phyloP scores from a whole-genome alignment of 805 yeast genomes.

The Metschnikowia matae region DNA sequence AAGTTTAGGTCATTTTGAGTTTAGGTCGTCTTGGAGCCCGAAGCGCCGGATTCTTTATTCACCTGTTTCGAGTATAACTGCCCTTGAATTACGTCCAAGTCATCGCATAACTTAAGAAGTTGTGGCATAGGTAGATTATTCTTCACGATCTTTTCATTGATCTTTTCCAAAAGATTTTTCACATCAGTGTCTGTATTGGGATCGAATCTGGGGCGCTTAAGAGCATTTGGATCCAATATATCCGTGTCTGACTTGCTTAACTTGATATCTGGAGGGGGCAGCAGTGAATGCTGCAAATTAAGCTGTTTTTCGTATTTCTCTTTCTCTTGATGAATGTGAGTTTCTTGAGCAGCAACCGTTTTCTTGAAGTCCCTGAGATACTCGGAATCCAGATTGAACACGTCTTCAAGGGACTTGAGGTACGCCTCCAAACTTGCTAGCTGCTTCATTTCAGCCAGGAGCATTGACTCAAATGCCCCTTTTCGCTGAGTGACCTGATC shows the following conservation, averaged over 20 bases:
- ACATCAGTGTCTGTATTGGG: conserved; percentile 15
- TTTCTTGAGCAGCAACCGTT: conserved; percentile 8
- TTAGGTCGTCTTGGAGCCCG: background rate
- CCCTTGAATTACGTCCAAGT: conserved; percentile 13
- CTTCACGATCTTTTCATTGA: background rate
- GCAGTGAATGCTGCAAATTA: conserved; percentile 3
- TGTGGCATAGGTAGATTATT: conserved; percentile 2
- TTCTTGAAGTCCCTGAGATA: conserved; percentile 29
- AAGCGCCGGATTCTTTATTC: background rate
- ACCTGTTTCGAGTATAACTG: conserved; percentile 4
- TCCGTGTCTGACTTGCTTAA: background rate
- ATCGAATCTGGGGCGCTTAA: conserved; percentile 7
- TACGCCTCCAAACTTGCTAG: conserved; percentile 29
- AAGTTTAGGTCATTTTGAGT: background rate
- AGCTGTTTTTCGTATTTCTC: conserved; percentile 1
- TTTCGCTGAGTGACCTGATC: conserved; percentile 14
- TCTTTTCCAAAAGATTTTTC: background rate
- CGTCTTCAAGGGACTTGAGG: conserved; percentile 20
- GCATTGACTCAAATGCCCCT: conserved; percentile 26
- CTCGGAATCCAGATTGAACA: conserved; percentile 29
- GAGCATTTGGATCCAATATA: background rate
- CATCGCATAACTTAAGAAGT: conserved; percentile 11
- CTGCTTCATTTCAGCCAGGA: conserved; percentile 40
- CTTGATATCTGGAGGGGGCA: background rate
- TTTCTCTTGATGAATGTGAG: conserved; percentile 10